A percentile compares a stretch with the other conserved stretches of the same genome.
These are phyloP conservation scores for Verticillium longisporum DNA, from an alignment of 2,329 filamentous ascomycete genomes.

Conservation along the genomic window DNA sequence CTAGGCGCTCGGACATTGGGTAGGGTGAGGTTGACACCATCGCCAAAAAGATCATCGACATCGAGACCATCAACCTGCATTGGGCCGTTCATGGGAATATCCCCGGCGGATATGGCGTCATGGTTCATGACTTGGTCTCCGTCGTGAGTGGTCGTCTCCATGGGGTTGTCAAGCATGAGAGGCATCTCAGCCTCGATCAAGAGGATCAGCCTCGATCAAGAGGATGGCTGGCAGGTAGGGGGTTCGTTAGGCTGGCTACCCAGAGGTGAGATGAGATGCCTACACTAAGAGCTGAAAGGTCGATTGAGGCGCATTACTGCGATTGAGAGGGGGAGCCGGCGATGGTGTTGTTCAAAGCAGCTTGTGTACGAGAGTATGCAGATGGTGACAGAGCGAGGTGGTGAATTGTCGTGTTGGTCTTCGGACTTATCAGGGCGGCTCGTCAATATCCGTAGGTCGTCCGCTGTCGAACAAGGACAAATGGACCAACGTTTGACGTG, in stretches of 20 bases:
- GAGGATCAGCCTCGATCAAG: conserved; percentile 11
- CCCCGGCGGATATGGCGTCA: neutral
- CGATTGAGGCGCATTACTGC: neutral
- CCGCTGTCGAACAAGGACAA: too few relatives aligned
- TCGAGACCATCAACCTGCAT: conserved; percentile 50
- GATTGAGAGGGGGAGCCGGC: neutral
- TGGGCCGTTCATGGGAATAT: conserved; percentile 26
- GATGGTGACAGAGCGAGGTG: too few relatives aligned
- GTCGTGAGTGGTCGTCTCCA: conserved; percentile 23
- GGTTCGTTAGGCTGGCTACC: neutral
- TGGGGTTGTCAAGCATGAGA: conserved; percentile 45
- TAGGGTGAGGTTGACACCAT: conserved; percentile 54
- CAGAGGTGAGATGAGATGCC: neutral
- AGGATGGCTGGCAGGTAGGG: neutral
- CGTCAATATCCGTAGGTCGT: too few relatives aligned
- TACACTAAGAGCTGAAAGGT: neutral
- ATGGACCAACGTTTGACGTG: too few relatives aligned
- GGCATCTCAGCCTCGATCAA: conserved; percentile 33
- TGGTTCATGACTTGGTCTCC: conserved; percentile 34
- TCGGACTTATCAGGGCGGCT: neutral
- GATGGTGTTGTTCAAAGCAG: neutral
- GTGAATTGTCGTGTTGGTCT: neutral
- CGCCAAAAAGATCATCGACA: conserved; percentile 71
- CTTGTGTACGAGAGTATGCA: neutral
- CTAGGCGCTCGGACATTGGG: conserved; percentile 43